phyloP scores from a whole-genome alignment of 1,284 basidiomycete species.

The Melampsora abietis-canadensis region DNA sequence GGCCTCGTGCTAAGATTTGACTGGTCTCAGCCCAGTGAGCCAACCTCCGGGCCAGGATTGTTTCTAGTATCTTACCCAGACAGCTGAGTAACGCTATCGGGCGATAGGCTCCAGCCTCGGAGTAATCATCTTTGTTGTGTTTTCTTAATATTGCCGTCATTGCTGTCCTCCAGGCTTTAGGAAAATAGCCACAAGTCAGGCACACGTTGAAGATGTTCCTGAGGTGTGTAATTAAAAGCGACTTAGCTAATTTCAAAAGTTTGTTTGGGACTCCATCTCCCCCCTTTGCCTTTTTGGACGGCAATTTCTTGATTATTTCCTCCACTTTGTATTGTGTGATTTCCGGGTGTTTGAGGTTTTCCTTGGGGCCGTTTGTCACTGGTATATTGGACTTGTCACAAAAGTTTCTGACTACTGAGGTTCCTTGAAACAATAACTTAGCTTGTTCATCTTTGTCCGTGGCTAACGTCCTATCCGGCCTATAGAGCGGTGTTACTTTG shows the following conservation, averaged over 20 bases:
- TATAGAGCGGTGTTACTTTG: neutral
- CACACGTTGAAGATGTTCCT: neutral
- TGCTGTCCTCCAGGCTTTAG: neutral
- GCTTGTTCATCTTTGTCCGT: neutral
- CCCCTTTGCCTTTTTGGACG: neutral
- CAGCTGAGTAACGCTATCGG: neutral
- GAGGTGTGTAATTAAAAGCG: neutral
- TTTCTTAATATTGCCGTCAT: neutral
- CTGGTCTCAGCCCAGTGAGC: neutral
- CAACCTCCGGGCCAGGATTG: neutral
- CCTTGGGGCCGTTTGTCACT: neutral
- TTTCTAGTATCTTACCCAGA: neutral
- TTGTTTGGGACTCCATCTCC: neutral
- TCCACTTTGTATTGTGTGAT: neutral
- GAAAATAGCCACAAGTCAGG: neutral
- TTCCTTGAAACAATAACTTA: neutral
- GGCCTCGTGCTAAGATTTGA: neutral
- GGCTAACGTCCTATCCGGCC: neutral
- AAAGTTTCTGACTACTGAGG: neutral
- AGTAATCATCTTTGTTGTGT: neutral
- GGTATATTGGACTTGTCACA: neutral
- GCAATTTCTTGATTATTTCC: neutral
- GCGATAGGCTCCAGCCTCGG: neutral
- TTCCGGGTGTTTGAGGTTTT: neutral
- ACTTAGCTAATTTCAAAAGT: neutral